These are phyloP conservation scores for Fusarium caatingaense DNA, from an alignment of 2,329 filamentous ascomycete species.

Conservation along the genomic window DNA sequence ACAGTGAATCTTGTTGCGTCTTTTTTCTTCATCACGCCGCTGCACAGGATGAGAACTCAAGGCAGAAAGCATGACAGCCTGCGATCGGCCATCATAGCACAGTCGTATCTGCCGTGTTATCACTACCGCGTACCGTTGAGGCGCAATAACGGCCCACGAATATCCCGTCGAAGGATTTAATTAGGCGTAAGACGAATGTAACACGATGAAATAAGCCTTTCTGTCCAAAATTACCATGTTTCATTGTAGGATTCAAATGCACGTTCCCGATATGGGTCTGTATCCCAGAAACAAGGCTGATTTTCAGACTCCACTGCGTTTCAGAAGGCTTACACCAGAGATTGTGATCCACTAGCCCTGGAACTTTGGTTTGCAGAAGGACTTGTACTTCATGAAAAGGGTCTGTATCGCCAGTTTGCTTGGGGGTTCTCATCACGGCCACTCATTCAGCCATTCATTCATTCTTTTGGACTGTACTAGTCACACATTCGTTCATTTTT, in stretches of 20 bases:
- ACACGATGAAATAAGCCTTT: neutral
- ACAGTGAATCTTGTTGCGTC: no score
- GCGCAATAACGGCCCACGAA: neutral
- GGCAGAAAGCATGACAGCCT: neutral
- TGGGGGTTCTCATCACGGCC: neutral
- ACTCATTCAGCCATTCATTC: conserved; percentile 1
- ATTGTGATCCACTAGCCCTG: conserved; percentile 6
- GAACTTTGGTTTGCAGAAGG: neutral
- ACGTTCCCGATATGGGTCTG: neutral
- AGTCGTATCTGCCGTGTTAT: neutral
- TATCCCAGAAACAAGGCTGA: neutral
- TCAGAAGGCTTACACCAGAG: conserved; percentile 9
- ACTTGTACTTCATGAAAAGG: conserved; percentile 13
- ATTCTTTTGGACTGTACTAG: neutral
- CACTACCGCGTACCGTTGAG: neutral
- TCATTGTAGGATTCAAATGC: conserved; percentile 8
- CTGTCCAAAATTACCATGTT: neutral
- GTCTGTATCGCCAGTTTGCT: neutral
- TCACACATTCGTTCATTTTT: neutral
- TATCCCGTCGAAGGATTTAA: neutral
- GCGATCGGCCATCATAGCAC: accelerated
- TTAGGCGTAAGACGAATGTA: neutral
- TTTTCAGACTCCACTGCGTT: neutral
- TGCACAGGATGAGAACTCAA: neutral
- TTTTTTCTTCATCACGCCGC: no score